A percentile compares a stretch with the other conserved stretches of the same genome.
Evolutionary conservation across 2,329 filamentous ascomycete species (phyloP).

Genomic region (Aspergillus cejpii): DNA sequence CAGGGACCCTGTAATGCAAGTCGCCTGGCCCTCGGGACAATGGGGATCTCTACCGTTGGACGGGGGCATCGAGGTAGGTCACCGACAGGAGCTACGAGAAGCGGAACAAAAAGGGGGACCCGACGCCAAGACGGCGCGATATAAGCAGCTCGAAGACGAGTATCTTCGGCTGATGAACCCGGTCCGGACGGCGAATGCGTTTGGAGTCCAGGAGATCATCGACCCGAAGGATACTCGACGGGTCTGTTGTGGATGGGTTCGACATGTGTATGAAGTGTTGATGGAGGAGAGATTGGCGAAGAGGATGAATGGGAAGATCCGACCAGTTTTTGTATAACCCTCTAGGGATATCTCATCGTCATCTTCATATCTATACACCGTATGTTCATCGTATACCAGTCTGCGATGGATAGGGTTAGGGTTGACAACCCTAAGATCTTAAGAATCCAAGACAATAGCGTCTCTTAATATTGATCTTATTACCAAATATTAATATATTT

Average conservation of each 20-base stretch:
- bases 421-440: too few species aligned
- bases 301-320: conserved; percentile 38
- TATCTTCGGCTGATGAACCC: conserved; percentile 59
- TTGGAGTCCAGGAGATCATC: conserved; percentile 59
- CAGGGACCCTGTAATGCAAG: conserved; percentile 54
- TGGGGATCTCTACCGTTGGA: conserved; percentile 59
- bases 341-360: background rate
- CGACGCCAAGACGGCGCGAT: conserved; percentile 45
- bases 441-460: too few species aligned
- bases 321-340: conserved; percentile 44
- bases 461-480: too few species aligned
- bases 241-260: conserved; percentile 51
- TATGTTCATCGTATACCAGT: too few species aligned
- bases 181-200: conserved; percentile 57
- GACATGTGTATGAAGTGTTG: conserved; percentile 51
- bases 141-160: conserved; percentile 53
- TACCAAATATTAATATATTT: too few species aligned
- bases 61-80: conserved; percentile 59
- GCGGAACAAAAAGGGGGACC: conserved; percentile 45
- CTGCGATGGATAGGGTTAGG: too few species aligned
- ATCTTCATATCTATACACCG: too few species aligned
- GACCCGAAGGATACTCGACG: conserved; percentile 54
- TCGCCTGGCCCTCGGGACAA: conserved; percentile 58
- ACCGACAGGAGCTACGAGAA: conserved; percentile 54
- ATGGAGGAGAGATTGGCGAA: conserved; percentile 45